phyloP scores from a whole-genome alignment of 2,329 filamentous ascomycete genomes.

The Orbilia javanica region DNA sequence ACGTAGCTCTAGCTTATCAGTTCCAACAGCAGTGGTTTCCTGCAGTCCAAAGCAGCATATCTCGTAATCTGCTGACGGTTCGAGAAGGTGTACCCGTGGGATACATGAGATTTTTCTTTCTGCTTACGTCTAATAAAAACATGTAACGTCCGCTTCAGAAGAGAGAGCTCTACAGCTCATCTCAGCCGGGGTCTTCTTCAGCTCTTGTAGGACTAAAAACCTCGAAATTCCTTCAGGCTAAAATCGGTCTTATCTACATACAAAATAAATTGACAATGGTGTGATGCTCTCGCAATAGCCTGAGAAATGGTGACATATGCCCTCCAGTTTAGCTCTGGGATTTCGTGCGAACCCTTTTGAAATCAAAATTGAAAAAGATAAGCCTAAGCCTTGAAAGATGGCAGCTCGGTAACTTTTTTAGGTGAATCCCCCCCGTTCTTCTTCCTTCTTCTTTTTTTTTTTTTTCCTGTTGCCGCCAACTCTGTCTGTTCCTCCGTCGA shows the following conservation, averaged over 20 bases:
- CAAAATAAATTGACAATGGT: slow-evolving; percentile 41
- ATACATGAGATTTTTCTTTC: slow-evolving; percentile 36
- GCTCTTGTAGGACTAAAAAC: slow-evolving; percentile 31
- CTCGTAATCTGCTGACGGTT: slow-evolving; percentile 57
- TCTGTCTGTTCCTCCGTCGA: slow-evolving; percentile 7
- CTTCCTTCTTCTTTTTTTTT: not conserved
- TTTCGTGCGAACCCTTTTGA: slow-evolving; percentile 37
- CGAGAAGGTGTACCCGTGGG: slow-evolving; percentile 55
- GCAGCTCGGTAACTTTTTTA: slow-evolving; percentile 11
- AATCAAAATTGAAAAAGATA: slow-evolving; percentile 8
- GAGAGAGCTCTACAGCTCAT: slow-evolving; percentile 43
- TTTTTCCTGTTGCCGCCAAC: slow-evolving; percentile 13
- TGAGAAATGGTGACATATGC: slow-evolving; percentile 53
- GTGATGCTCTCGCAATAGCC: slow-evolving; percentile 58
- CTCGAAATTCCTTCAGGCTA: slow-evolving; percentile 40
- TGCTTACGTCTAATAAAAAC: slow-evolving; percentile 34
- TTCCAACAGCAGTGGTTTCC: slow-evolving; percentile 1
- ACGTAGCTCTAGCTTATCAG: slow-evolving; percentile 29
- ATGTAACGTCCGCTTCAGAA: slow-evolving; percentile 16
- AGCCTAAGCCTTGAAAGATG: slow-evolving; percentile 14
- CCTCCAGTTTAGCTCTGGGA: not conserved
- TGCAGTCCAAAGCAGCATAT: slow-evolving; percentile 36
- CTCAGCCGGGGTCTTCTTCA: slow-evolving; percentile 31
- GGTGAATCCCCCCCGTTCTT: not conserved
- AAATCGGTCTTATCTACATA: slow-evolving; percentile 47